A percentile compares a stretch with the other conserved stretches of the same genome.
Conservation (phyloP, 805 yeast species). For the Candida dajiaensis region DNA sequence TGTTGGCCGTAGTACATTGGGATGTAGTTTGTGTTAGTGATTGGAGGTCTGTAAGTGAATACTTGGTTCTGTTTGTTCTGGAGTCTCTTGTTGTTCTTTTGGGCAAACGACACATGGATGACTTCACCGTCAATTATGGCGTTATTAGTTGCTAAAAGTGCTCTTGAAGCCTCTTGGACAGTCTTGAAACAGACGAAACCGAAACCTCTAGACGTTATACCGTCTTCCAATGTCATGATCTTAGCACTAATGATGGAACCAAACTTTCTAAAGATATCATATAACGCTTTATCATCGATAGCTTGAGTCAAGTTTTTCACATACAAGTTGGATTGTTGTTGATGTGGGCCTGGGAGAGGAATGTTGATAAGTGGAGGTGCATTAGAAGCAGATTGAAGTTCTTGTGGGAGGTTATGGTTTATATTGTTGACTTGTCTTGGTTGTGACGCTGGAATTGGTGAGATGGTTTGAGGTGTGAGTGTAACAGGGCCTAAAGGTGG, state of each 20-base stretch:
- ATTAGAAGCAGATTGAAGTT: neutral
- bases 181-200: slow-evolving; percentile 70
- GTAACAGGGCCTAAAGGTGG: neutral
- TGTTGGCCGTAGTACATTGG: neutral
- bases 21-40: neutral
- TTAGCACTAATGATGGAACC: slow-evolving; percentile 49
- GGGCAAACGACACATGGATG: slow-evolving; percentile 68
- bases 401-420: neutral
- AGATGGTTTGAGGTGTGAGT: neutral
- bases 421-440: neutral
- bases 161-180: slow-evolving; percentile 57
- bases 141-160: slow-evolving; percentile 61
- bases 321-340: slow-evolving; percentile 65
- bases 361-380: neutral
- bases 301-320: slow-evolving; percentile 51
- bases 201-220: slow-evolving; percentile 53
- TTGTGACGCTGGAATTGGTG: neutral
- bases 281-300: slow-evolving; percentile 46
- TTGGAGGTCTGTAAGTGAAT: neutral
- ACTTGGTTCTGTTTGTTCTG: slow-evolving; percentile 1
- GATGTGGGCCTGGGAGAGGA: slow-evolving; percentile 40
- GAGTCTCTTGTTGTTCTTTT: slow-evolving; percentile 54
- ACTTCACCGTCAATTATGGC: slow-evolving; percentile 44
- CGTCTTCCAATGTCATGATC: slow-evolving; percentile 37
- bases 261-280: slow-evolving; percentile 33